These are phyloP conservation scores for Myxozyma neotropica DNA, from an alignment of 805 yeast genomes.

Conservation along the genomic window DNA sequence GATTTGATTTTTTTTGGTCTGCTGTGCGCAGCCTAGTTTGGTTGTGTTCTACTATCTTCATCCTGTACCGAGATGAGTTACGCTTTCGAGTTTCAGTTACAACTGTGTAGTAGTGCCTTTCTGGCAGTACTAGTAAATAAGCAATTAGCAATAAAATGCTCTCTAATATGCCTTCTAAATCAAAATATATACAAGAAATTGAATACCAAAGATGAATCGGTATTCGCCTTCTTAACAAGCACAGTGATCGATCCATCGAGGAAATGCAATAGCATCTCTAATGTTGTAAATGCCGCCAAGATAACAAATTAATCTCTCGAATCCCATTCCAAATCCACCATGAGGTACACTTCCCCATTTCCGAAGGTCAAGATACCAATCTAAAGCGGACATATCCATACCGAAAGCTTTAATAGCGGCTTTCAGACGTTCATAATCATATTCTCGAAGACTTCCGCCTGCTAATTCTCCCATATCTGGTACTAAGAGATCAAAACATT, in stretches of 20 bases:
- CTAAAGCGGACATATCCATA: constrained; percentile 59
- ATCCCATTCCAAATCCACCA: constrained; percentile 97
- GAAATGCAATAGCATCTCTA: constrained; percentile 84
- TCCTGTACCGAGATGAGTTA: neutral
- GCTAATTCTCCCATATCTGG: constrained; percentile 93
- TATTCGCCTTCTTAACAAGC: no score
- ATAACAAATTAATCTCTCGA: constrained; percentile 80
- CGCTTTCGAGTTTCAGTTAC: neutral
- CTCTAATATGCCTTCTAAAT: no score
- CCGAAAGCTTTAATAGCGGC: constrained; percentile 54
- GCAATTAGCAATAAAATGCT: no score
- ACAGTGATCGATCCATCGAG: constrained; percentile 63
- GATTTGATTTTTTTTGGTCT: no score
- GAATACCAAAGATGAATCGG: no score
- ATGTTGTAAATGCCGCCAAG: constrained; percentile 75
- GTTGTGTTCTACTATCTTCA: no score
- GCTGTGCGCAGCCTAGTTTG: no score
- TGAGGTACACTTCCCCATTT: constrained; percentile 84
- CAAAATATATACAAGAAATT: no score
- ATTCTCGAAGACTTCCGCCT: constrained; percentile 94
- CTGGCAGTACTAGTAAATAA: no score
- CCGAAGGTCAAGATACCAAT: constrained; percentile 81
- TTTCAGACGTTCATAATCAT: constrained; percentile 52
- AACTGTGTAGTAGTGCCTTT: no score
- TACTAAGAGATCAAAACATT: constrained; percentile 83